Evolutionary conservation across 169 alveolate species (phyloP), one percentile per base, ranked within the genome.

Genomic region (Eimeria zaria): DNA sequence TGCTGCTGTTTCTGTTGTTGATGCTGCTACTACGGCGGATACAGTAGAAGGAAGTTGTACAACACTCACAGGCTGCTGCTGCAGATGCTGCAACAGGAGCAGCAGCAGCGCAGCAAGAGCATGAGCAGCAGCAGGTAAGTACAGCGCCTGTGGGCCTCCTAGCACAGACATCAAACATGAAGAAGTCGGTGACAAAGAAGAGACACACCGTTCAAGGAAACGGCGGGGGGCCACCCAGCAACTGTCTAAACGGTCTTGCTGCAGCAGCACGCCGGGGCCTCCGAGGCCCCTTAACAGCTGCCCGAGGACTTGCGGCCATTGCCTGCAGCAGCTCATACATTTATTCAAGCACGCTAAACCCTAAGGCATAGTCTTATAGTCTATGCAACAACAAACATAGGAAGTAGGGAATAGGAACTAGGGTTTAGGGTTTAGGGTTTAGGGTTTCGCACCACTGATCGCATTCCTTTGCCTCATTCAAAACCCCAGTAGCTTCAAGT

Each of bases 361-460:
- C 53, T 41, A 76, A 76, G 41, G 24, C 76, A 33, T 67, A 30
- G 27, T 30, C 5, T 6, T 51, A 5, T 33, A 6, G 6, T 20
- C 46, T 18, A 33, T 39, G 33, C 5, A 41, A 24, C 39, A n/a
- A 24, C 11, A 11, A 24, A 8, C 7, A 36, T 7, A n/a, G 27
- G 44, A 69, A 69, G 80, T 6, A 76, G 64, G 62, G 64, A 20
- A 16, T 44, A 74, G 33, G 85, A 36, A 22, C 6, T 48, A 76
- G 60, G 39, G 48, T 33, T 67, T 67, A 67, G 41, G 44, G 44
- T 33, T 30, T 67, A 67, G 20, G 78, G 48, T 67, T 67, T 67
- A 76, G 60, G 64, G 87, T 76, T 27, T 76, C 87, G 62, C 64
- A 76, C 87, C 87, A 76, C 64, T 76, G 58, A 20, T 76, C 87